A percentile compares a stretch with the other conserved stretches of the same genome.
phyloP scores from a whole-genome alignment of 352 stramenopile genomes.

The Phytophthora hibernalis region DNA sequence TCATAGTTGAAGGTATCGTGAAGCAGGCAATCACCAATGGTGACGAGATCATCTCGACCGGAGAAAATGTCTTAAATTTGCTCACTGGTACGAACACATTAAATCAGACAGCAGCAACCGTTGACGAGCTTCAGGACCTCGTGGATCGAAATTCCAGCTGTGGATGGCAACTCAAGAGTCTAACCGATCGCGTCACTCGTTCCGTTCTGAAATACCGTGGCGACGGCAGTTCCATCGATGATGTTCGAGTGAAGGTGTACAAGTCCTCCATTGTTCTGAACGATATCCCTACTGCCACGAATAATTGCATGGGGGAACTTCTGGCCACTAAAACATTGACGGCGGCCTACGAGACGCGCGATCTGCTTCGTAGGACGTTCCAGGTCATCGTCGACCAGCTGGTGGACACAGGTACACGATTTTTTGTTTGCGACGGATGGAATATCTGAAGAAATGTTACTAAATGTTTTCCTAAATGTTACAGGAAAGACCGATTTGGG shows the following conservation, averaged over 20 bases:
- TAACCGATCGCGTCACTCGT: slow-evolving; percentile 13
- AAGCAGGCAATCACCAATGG: slow-evolving; percentile 26
- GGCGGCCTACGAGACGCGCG: slow-evolving; percentile 16
- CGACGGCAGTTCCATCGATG: not conserved
- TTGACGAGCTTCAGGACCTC: slow-evolving; percentile 19
- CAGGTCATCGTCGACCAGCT: slow-evolving; percentile 18
- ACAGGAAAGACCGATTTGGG: slow-evolving; percentile 13
- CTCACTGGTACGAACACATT: not conserved
- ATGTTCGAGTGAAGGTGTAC: slow-evolving; percentile 24
- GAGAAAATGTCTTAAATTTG: slow-evolving; percentile 10
- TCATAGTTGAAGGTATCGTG: slow-evolving; percentile 19
- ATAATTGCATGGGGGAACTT: slow-evolving; percentile 19
- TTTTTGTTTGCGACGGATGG: no score
- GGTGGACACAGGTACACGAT: slow-evolving; percentile 1
- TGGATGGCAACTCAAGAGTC: slow-evolving; percentile 17
- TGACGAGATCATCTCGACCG: slow-evolving; percentile 18
- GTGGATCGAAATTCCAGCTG: slow-evolving; percentile 17
- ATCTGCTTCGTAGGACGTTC: slow-evolving; percentile 23
- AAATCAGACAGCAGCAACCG: slow-evolving; percentile 14
- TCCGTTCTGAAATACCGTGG: slow-evolving; percentile 3
- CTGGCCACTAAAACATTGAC: slow-evolving; percentile 12
- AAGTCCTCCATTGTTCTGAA: slow-evolving; percentile 22
- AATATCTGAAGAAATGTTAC: no score
- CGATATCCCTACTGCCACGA: slow-evolving; percentile 22
- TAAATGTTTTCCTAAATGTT: no score